Conservation (phyloP, 2,329 filamentous ascomycete genomes). For the Aspergillus carbonarius region DNA sequence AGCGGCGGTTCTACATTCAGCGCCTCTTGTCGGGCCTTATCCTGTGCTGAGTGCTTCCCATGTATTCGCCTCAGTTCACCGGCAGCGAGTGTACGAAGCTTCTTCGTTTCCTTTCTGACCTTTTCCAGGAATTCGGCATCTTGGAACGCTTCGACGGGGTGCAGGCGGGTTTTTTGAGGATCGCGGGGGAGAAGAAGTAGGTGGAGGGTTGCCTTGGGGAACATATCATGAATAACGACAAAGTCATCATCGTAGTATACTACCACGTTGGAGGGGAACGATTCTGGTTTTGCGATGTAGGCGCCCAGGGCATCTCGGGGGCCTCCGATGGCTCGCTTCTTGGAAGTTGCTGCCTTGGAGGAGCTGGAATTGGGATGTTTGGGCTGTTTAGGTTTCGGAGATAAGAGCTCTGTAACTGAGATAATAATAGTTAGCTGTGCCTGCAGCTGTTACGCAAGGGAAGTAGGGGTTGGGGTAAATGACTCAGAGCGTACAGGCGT, state of each 20-base stretch:
- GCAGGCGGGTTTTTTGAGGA: slow-evolving; percentile 56
- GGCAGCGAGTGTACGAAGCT: slow-evolving; percentile 65
- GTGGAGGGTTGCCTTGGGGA: slow-evolving; percentile 82
- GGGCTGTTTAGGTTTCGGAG: slow-evolving; percentile 47
- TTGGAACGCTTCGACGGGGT: slow-evolving; percentile 76
- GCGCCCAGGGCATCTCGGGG: slow-evolving; percentile 62
- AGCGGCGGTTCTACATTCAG: slow-evolving; percentile 56
- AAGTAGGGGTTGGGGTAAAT: background rate
- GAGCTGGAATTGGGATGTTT: slow-evolving; percentile 16
- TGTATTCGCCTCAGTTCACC: slow-evolving; percentile 71
- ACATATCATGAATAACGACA: slow-evolving; percentile 78
- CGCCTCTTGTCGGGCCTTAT: slow-evolving; percentile 63
- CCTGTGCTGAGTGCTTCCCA: slow-evolving; percentile 62
- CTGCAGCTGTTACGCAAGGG: background rate
- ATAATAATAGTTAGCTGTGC: background rate
- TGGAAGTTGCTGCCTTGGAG: slow-evolving; percentile 1
- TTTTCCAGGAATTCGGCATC: slow-evolving; percentile 66
- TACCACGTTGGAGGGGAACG: slow-evolving; percentile 59
- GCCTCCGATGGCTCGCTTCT: slow-evolving; percentile 38
- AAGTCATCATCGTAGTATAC: slow-evolving; percentile 68
- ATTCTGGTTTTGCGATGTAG: slow-evolving; percentile 65
- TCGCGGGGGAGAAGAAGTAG: slow-evolving; percentile 82
- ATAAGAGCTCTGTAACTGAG: slow-evolving; percentile 57
- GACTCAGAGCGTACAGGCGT: slow-evolving; percentile 34
- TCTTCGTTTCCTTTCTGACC: slow-evolving; percentile 61